Base-by-base conservation (phyloP, 2,329 filamentous ascomycete species). In the Monosporascus sp. region DNA sequence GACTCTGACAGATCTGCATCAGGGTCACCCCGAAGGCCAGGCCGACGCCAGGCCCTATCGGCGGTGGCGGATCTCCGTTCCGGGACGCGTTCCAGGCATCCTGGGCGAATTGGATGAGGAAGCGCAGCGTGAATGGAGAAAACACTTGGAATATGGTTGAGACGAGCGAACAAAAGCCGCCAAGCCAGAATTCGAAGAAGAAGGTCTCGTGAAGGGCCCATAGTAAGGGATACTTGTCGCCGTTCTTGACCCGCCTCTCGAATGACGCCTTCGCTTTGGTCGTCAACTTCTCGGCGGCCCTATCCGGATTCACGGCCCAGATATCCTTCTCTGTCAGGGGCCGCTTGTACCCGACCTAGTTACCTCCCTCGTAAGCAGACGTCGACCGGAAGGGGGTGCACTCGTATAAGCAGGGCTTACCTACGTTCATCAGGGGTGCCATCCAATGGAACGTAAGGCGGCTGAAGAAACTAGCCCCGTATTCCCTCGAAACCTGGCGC, bases 121-220 rank as follows among this genome's bases (percentile, higher is more conserved):
- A 97, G 46, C 90, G 85, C 38, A 96, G 80, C 2, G 88, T 83
- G 65, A 93, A 97, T 1, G 93, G 94, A 1, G 90, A 85, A 55
- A 96, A 77, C 53, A 95, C 88, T 69, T 95, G 87, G 27, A 91
- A 72, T 36, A 95, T 72, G 50, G 86, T 82, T n/a, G 88, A 83
- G 39, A 80, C 72, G 18, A 97, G 75, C 60, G 91, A 85, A 66
- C 86, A 93, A 20, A 83, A 62, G n/a, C 89, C 94, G 45, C 91
- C 91, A 3, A 96, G 70, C 76, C 89, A 86, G 67, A 97, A 94
- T 64, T 97, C 93, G 57, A 78, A 77, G 64, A 86, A 86, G 74
- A 93, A 94, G 3, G 89, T 90, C 61, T 97, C 92, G 68, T 92
- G 89, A 53, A 97, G 73, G 1, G 93, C 90, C 79, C 85, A 88